Evolutionary conservation across 768 basidiomycete species (phyloP).

Genomic region (Pulveroboletus sp.): DNA sequence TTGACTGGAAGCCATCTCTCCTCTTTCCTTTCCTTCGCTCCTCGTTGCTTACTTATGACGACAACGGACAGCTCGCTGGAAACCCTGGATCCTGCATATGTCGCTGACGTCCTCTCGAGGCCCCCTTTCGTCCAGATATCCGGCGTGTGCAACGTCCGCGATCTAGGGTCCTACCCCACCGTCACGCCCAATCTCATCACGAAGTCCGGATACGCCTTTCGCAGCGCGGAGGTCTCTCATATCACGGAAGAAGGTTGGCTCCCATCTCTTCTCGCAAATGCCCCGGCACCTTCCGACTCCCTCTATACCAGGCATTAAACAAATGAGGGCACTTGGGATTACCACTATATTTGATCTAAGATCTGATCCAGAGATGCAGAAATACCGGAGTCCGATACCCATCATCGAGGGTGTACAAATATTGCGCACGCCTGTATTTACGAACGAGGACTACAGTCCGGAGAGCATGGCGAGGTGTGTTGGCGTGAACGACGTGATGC

Average conservation of each 20-base stretch:
- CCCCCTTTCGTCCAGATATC: constrained; percentile 66
- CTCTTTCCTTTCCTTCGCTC: neutral
- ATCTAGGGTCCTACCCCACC: constrained; percentile 62
- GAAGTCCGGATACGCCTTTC: constrained; percentile 53
- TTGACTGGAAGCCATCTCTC: no score
- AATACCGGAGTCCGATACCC: constrained; percentile 65
- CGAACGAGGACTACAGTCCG: constrained; percentile 75
- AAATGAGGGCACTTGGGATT: constrained; percentile 58
- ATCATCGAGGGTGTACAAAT: constrained; percentile 59
- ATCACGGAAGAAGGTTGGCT: constrained; percentile 64
- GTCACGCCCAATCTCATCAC: constrained; percentile 46
- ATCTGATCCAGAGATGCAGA: constrained; percentile 73
- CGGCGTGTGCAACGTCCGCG: constrained; percentile 75
- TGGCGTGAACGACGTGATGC: constrained; percentile 17
- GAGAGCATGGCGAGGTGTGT: constrained; percentile 82
- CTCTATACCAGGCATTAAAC: constrained; percentile 45
- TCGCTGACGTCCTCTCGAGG: constrained; percentile 56
- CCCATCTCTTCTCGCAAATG: neutral
- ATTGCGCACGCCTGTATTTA: constrained; percentile 57
- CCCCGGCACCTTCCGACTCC: constrained; percentile 1
- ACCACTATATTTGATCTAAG: constrained; percentile 71
- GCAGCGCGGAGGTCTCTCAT: constrained; percentile 67
- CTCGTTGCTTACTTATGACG: constrained; percentile 10
- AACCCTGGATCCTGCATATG: constrained; percentile 62
- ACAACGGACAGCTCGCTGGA: constrained; percentile 39